phyloP scores from a whole-genome alignment of 1,284 basidiomycete species.

The Chalciporus sp. region DNA sequence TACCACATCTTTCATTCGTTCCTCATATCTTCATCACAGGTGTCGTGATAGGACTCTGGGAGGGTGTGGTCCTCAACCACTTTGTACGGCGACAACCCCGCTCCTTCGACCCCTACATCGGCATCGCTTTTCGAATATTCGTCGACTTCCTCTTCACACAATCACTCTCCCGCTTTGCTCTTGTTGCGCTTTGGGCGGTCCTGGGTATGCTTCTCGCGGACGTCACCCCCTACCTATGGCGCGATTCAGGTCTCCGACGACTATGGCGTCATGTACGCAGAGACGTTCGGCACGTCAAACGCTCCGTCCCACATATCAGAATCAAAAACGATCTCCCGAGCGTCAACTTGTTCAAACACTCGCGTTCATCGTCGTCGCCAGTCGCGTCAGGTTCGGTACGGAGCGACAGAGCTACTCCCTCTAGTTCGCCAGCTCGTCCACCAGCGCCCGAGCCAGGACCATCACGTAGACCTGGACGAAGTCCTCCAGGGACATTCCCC shows the following conservation, averaged over 20 bases:
- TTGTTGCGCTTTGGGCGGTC: slow-evolving; percentile 67
- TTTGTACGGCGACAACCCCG: slow-evolving; percentile 64
- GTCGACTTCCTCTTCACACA: slow-evolving; percentile 68
- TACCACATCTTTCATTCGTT: background rate
- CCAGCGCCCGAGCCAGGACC: slow-evolving; percentile 16
- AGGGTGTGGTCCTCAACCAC: slow-evolving; percentile 71
- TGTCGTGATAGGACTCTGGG: slow-evolving; percentile 72
- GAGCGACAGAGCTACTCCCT: slow-evolving; percentile 33
- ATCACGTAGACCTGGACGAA: slow-evolving; percentile 26
- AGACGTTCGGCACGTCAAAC: slow-evolving; percentile 39
- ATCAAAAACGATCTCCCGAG: slow-evolving; percentile 35
- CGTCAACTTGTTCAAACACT: slow-evolving; percentile 27
- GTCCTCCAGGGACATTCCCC: slow-evolving; percentile 32
- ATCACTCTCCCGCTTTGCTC: slow-evolving; percentile 54
- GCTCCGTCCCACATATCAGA: slow-evolving; percentile 33
- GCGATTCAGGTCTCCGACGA: slow-evolving; percentile 56
- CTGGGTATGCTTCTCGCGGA: slow-evolving; percentile 71
- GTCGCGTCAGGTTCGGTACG: slow-evolving; percentile 27
- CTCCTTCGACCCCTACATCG: slow-evolving; percentile 61
- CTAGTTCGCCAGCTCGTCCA: slow-evolving; percentile 23
- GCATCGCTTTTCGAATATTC: slow-evolving; percentile 62
- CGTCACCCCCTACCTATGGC: slow-evolving; percentile 60
- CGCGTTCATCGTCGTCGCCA: slow-evolving; percentile 20
- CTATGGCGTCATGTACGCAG: slow-evolving; percentile 56
- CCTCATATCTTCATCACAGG: slow-evolving; percentile 41